A percentile compares a stretch with the other conserved stretches of the same genome.
Conservation (phyloP, 2,329 filamentous ascomycete species). For the Rachicladosporium sp. region DNA sequence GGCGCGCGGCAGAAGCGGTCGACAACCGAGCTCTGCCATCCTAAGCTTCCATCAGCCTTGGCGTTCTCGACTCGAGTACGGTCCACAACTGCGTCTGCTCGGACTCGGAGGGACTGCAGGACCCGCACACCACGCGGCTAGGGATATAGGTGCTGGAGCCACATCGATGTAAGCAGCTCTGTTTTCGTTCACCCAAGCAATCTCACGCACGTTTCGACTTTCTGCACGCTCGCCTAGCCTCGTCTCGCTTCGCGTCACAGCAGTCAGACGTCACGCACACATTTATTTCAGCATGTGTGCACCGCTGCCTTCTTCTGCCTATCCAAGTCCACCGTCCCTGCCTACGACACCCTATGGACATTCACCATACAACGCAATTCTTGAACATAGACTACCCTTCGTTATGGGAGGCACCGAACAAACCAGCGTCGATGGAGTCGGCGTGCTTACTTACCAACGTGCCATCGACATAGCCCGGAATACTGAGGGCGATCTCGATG, state of each 20-base stretch:
- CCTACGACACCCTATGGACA: slow-evolving; percentile 9
- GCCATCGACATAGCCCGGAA: slow-evolving; percentile 68
- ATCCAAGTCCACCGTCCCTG: slow-evolving; percentile 18
- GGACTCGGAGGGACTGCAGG: slow-evolving; percentile 1
- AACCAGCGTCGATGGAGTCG: slow-evolving; percentile 20
- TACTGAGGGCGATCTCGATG: slow-evolving; percentile 54
- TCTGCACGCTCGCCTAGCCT: slow-evolving; percentile 3
- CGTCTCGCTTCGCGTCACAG: not conserved
- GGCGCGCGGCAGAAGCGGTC: not conserved
- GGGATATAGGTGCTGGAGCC: slow-evolving; percentile 7
- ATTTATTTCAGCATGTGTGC: slow-evolving; percentile 3
- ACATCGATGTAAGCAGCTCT: slow-evolving; percentile 5
- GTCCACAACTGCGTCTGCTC: too few relatives aligned
- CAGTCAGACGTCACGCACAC: slow-evolving; percentile 6
- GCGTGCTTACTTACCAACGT: slow-evolving; percentile 43
- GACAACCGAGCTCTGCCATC: not conserved
- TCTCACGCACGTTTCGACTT: slow-evolving; percentile 4
- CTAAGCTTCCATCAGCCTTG: slow-evolving; percentile 3
- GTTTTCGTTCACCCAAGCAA: slow-evolving; percentile 4
- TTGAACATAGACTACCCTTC: slow-evolving; percentile 8
- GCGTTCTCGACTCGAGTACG: not conserved
- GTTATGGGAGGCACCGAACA: slow-evolving; percentile 31
- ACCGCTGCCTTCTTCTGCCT: slow-evolving; percentile 11
- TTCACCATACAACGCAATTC: slow-evolving; percentile 3
- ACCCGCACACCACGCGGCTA: slow-evolving; percentile 6